Percentiles rank a stretch among this genome's conserved stretches.
Conservation (phyloP, 2,329 filamentous ascomycete genomes). For the Cladosporium sp. region DNA sequence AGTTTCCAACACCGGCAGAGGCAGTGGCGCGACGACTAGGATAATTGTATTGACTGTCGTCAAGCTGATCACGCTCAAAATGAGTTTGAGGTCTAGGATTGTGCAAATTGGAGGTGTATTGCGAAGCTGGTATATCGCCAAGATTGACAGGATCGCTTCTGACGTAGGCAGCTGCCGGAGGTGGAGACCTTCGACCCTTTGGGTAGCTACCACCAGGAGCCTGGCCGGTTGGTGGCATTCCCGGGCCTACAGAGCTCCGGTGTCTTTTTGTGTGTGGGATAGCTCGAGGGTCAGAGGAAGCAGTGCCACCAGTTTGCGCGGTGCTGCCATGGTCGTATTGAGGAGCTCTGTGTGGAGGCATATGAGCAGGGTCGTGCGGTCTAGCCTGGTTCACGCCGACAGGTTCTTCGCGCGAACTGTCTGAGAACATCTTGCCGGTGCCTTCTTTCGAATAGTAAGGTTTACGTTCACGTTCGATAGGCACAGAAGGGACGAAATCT, state of each 20-base stretch:
- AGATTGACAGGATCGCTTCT: slow-evolving; percentile 25
- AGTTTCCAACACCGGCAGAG: background rate
- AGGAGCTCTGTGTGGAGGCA: background rate
- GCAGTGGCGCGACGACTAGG: slow-evolving; percentile 11
- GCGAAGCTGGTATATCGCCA: slow-evolving; percentile 20
- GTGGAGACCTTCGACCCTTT: slow-evolving; percentile 22
- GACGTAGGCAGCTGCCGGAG: slow-evolving; percentile 18
- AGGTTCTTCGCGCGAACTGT: slow-evolving; percentile 4
- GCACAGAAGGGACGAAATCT: slow-evolving; percentile 36
- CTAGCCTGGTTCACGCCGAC: slow-evolving; percentile 6
- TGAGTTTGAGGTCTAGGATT: slow-evolving; percentile 14
- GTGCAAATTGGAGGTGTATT: slow-evolving; percentile 26
- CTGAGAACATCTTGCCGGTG: slow-evolving; percentile 50
- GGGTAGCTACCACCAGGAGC: slow-evolving; percentile 15
- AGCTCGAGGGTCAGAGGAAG: background rate
- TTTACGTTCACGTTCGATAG: slow-evolving; percentile 61
- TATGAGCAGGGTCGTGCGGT: background rate
- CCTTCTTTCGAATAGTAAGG: slow-evolving; percentile 59
- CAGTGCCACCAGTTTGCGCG: background rate
- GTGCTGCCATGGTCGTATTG: background rate
- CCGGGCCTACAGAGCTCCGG: slow-evolving; percentile 18
- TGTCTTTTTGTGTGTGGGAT: slow-evolving; percentile 20
- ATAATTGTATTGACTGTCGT: slow-evolving; percentile 14
- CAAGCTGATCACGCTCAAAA: slow-evolving; percentile 18
- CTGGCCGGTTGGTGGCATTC: slow-evolving; percentile 14